Evolutionary conservation across 306 rosid species (phyloP), one percentile per base, ranked within the genome.

Genomic region (Dicorynia guianensis): DNA sequence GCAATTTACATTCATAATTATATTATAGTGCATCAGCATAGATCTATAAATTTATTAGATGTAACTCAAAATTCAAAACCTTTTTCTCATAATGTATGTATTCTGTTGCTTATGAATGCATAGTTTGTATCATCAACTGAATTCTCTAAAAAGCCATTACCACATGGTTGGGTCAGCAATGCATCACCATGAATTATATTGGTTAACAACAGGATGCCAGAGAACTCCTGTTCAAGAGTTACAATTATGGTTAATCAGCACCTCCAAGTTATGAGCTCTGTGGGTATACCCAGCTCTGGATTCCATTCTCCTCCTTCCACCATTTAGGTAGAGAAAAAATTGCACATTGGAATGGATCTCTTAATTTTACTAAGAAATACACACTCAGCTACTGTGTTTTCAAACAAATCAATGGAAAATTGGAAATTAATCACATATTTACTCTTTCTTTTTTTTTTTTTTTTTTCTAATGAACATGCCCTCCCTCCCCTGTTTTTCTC

Each of bases 251-350:
- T 38, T 50, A 61, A 42, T 58, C 59, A 60, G 54, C n/a, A 34
- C 38, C 49, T 46, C 74, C 73, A 54, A 77, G 61, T 47, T 43
- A 81, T 36, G 36, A 77, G 44, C 55, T 34, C 30, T 36, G 15
- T 48, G 10, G 67, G 42, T 48, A 66, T 64, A 61, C 50, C 75
- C 78, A 42, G 34, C 69, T 53, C 20, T 57, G 19, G 14, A 44
- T 77, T 77, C 44, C 61, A 81, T 50, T 74, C 75, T 63, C 75
- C 75, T 63, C 75, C 66, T 54, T 65, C 52, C 71, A 63, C 74
- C 77, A 36, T 54, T 59, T 39, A 62, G 71, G 54, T 14, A 60
- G 67, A 70, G 65, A 63, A 63, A 76, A 52, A 78, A 25, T 25
- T 9, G 78, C 61, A 54, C 53, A 61, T 25, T 70, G 38, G 38